These are phyloP conservation scores for Paradendryphiella salina DNA, from an alignment of 2,329 filamentous ascomycete species.

Conservation along the genomic window DNA sequence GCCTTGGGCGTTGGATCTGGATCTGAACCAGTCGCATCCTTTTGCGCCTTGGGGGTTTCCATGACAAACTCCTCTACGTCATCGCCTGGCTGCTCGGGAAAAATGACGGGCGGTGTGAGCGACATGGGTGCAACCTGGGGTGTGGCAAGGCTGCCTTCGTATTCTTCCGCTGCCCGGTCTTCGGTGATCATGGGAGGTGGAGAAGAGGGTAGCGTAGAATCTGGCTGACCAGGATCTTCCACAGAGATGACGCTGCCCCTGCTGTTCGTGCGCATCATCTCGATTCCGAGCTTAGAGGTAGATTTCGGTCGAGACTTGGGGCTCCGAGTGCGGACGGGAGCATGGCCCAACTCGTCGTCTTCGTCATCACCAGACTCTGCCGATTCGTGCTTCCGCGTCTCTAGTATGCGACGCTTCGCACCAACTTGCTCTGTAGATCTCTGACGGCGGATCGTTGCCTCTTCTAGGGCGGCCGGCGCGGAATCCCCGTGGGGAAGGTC, in stretches of 20 bases:
- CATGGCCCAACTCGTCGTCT: slow-evolving; percentile 80
- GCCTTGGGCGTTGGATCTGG: slow-evolving; percentile 48
- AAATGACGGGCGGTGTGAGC: slow-evolving; percentile 57
- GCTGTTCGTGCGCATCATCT: slow-evolving; percentile 98
- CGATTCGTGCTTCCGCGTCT: slow-evolving; percentile 72
- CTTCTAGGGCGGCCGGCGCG: slow-evolving; percentile 63
- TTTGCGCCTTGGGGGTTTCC: slow-evolving; percentile 47
- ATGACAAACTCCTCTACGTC: slow-evolving; percentile 44
- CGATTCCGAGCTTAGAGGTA: slow-evolving; percentile 82
- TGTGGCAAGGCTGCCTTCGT: slow-evolving; percentile 26
- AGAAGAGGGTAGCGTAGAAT: slow-evolving; percentile 42
- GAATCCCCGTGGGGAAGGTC: slow-evolving; percentile 52
- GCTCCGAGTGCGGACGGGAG: slow-evolving; percentile 56
- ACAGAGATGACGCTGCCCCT: slow-evolving; percentile 71
- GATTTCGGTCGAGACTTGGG: slow-evolving; percentile 52
- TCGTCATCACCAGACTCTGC: slow-evolving; percentile 92
- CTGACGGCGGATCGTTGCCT: slow-evolving; percentile 58
- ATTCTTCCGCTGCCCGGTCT: slow-evolving; percentile 45
- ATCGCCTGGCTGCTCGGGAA: slow-evolving; percentile 50
- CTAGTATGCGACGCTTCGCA: slow-evolving; percentile 73
- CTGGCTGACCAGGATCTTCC: slow-evolving; percentile 48
- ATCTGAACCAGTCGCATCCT: slow-evolving; percentile 40
- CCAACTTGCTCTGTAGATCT: slow-evolving; percentile 74
- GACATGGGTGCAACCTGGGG: slow-evolving; percentile 38
- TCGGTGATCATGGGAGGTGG: slow-evolving; percentile 50